Base-by-base conservation (phyloP, 73 alveolate genomes). In the Paramecium pentaurelia region DNA sequence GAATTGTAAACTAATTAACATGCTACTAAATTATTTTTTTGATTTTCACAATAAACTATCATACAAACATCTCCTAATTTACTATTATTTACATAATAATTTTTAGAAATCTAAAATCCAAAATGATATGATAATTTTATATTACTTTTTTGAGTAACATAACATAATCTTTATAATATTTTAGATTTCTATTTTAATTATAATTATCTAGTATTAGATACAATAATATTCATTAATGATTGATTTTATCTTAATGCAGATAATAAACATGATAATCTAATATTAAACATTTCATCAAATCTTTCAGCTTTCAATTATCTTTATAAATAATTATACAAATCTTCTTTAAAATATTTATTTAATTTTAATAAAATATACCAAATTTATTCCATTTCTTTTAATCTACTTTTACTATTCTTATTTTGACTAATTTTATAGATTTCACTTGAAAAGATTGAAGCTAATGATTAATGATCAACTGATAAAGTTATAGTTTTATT, bases 21-120 rank as follows among this genome's bases (percentile, higher is more conserved):
- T 6, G 91, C 28, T 11, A 27, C 47, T 42, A 49, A 32, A 42
- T 49, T 9, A 27, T 80, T 45, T 20, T 47, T 80, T n/a, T 45
- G 16, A 20, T 80, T 45, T 14, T 80, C 75, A 22, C 71, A 42
- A 22, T 45, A 80, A 5, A 22, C 25, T 20, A 80, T 6, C 27
- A 49, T 16, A 9, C 77, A 45, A 11, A 80, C 49, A 80, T 80
- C 91, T 10, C 91, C 91, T 47, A 80, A 80, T 49, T 80, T 80
- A 80, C 75, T 80, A 49, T 80, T 80, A 47, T 80, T 80, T 45
- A 80, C 58, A 80, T 45, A 80, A 49, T 80, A 80, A 45, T 25
- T 45, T 38, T 80, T 80, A 22, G 14, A 3, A 16, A 80, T 27
- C 18, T 80, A 80, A 20, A 80, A 80, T 80, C 91, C 91, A 80